Evolutionary conservation across 2,329 filamentous ascomycete genomes (phyloP).

Genomic region (Colletotrichum chlorophyti): DNA sequence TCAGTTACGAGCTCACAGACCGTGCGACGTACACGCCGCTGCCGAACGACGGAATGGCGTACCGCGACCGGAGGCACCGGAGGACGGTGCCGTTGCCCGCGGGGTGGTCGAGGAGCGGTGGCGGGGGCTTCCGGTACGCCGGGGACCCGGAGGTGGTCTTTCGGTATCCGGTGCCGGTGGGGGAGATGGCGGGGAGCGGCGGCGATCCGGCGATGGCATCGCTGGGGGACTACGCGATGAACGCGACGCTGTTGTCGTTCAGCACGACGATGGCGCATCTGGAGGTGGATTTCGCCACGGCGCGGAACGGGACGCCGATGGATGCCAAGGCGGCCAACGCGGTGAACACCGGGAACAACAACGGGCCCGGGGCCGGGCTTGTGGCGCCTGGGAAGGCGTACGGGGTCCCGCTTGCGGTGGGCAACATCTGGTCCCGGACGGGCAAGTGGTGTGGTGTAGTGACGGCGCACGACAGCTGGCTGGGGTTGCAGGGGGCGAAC

Average conservation of each 20-base stretch:
- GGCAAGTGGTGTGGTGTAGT: constrained; percentile 50
- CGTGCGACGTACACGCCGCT: constrained; percentile 42
- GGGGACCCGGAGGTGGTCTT: constrained; percentile 47
- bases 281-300: constrained; percentile 45
- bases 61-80: constrained; percentile 44
- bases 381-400: constrained; percentile 13
- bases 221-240: constrained; percentile 12
- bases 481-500: constrained; percentile 53
- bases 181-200: constrained; percentile 31
- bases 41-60: constrained; percentile 45
- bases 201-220: background rate
- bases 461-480: constrained; percentile 52
- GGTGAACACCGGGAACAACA: constrained; percentile 21
- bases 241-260: constrained; percentile 43
- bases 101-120: constrained; percentile 47
- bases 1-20: constrained; percentile 49
- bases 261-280: constrained; percentile 46
- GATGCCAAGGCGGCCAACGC: constrained; percentile 35
- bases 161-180: constrained; percentile 47
- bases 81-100: constrained; percentile 40
- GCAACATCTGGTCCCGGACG: constrained; percentile 46
- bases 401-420: constrained; percentile 46
- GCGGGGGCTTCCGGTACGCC: constrained; percentile 44
- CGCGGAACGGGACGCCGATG: constrained; percentile 35
- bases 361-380: constrained; percentile 27